Conservation (phyloP, 2,329 filamentous ascomycete species). For the Phoma herbarum region DNA sequence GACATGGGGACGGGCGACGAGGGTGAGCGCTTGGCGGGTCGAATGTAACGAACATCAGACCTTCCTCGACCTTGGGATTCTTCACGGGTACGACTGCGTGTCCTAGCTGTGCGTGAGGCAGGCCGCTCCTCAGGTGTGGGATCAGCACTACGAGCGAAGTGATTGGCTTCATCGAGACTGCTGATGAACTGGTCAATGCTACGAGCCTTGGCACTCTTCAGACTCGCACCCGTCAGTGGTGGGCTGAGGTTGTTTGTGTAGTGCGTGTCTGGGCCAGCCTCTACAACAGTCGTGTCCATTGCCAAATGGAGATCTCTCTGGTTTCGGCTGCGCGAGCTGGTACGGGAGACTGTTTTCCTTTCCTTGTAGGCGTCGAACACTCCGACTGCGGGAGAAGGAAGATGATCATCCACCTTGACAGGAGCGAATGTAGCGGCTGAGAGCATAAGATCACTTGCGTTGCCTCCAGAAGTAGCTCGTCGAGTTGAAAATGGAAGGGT, state of each 20-base stretch:
- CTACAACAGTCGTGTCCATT: constrained; percentile 56
- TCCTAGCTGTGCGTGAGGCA: constrained; percentile 57
- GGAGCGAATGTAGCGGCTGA: constrained; percentile 49
- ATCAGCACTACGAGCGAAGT: constrained; percentile 57
- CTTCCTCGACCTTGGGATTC: constrained; percentile 76
- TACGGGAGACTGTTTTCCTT: constrained; percentile 68
- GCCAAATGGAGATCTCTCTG: constrained; percentile 70
- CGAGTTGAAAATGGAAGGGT: constrained; percentile 49
- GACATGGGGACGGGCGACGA: constrained; percentile 96
- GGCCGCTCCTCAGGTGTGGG: constrained; percentile 56
- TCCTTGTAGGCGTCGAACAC: constrained; percentile 71
- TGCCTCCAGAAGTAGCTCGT: constrained; percentile 58
- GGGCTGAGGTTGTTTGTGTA: constrained; percentile 64
- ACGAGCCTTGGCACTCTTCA: constrained; percentile 66
- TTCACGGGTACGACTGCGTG: constrained; percentile 62
- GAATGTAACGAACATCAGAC: constrained; percentile 71
- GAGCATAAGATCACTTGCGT: constrained; percentile 64
- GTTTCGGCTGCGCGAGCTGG: constrained; percentile 80
- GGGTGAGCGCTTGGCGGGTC: constrained; percentile 82
- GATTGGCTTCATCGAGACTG: constrained; percentile 80
- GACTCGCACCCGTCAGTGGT: constrained; percentile 58
- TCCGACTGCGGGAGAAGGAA: constrained; percentile 74
- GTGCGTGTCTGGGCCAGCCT: constrained; percentile 41
- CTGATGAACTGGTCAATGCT: constrained; percentile 86
- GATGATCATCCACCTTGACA: constrained; percentile 37